These are phyloP conservation scores for Cladobotryum protrusum DNA, from an alignment of 2,329 filamentous ascomycete species.

Conservation along the genomic window DNA sequence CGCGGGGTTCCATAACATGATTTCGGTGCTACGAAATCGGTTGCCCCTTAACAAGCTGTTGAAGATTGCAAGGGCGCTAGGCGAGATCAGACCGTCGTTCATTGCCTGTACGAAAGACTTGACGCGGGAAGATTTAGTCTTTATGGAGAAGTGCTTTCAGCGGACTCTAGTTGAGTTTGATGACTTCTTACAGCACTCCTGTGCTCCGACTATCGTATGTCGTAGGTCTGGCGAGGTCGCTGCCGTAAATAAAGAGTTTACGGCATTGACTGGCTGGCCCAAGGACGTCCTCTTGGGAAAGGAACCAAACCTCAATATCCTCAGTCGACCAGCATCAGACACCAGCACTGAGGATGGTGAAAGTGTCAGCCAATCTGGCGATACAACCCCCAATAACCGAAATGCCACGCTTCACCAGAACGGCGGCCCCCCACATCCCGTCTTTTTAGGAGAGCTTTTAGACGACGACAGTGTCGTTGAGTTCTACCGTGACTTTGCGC, in stretches of 20 bases:
- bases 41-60: constrained; percentile 72
- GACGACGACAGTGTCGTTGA: constrained; percentile 90
- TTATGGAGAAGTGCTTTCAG: constrained; percentile 97
- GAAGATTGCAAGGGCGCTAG: constrained; percentile 79
- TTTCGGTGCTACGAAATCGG: constrained; percentile 69
- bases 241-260: constrained; percentile 92
- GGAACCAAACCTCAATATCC: constrained; percentile 80
- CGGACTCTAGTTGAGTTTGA: constrained; percentile 89
- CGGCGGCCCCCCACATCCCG: constrained; percentile 59
- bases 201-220: constrained; percentile 86
- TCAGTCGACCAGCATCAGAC: constrained; percentile 47
- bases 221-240: constrained; percentile 92
- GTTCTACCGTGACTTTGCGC: constrained; percentile 93
- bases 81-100: constrained; percentile 86
- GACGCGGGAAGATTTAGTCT: constrained; percentile 81
- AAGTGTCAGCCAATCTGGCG: constrained; percentile 28
- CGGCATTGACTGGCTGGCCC: constrained; percentile 90
- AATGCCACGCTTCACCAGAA: constrained; percentile 37
- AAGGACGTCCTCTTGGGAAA: constrained; percentile 84
- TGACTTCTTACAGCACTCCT: constrained; percentile 81
- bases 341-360: constrained; percentile 29
- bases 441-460: constrained; percentile 86
- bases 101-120: constrained; percentile 88
- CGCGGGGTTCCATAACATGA: constrained; percentile 81
- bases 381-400: constrained; percentile 47